A percentile compares a stretch with the other conserved stretches of the same genome.
Evolutionary conservation across 148 eudicot genomes (phyloP).

Genomic region (Silene latifolia): DNA sequence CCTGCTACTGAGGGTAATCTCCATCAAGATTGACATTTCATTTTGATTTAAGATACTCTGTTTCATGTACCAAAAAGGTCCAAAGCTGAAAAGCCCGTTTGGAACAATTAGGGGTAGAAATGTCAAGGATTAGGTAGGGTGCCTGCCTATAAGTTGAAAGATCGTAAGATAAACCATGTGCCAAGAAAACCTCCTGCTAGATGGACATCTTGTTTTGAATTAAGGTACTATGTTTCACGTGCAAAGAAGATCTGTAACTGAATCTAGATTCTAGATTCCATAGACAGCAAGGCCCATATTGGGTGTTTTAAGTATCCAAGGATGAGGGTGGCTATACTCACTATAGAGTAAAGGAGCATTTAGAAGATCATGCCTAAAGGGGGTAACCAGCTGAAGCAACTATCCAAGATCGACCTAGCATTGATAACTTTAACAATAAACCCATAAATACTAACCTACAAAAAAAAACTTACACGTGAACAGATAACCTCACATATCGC

Average conservation of each 20-base stretch:
- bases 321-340: slow-evolving; percentile 1
- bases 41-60: not conserved
- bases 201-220: not conserved
- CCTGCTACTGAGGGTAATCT: not conserved
- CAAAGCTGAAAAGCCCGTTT: too few relatives aligned
- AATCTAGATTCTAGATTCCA: not conserved
- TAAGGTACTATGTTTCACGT: not conserved
- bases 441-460: not conserved
- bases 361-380: not conserved
- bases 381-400: not conserved
- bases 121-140: too few relatives aligned
- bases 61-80: not conserved
- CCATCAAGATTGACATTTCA: not conserved
- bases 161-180: too few relatives aligned
- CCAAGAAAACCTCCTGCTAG: not conserved
- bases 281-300: not conserved
- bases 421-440: not conserved
- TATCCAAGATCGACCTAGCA: not conserved
- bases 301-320: not conserved
- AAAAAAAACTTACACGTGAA: not conserved
- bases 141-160: too few relatives aligned
- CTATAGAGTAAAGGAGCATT: not conserved
- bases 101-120: too few relatives aligned
- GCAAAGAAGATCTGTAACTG: not conserved
- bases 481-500: not conserved